Evolutionary conservation across 129 eudicot species (phyloP).

Genomic region (Flaveria trinervia): DNA sequence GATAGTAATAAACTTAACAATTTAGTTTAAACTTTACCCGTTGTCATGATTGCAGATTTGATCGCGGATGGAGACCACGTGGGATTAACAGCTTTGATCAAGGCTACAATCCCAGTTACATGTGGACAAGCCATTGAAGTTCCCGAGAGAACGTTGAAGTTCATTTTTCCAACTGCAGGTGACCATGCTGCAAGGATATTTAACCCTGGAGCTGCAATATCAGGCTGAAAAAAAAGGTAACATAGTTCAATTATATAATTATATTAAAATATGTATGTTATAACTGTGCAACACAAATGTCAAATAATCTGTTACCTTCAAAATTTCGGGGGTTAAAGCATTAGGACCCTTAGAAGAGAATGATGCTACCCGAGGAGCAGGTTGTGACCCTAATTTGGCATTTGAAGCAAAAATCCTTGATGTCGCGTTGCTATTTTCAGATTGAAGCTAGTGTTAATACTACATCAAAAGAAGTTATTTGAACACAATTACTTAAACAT

Average conservation of each 20-base stretch:
- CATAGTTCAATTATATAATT: not conserved
- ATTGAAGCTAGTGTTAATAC: slow-evolving; percentile 20
- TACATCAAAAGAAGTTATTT: not conserved
- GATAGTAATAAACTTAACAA: not conserved
- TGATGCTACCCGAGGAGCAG: slow-evolving; percentile 76
- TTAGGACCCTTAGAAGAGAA: slow-evolving; percentile 98
- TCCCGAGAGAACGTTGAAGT: slow-evolving; percentile 67
- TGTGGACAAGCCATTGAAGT: slow-evolving; percentile 98
- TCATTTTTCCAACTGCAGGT: slow-evolving; percentile 59
- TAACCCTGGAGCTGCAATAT: slow-evolving; percentile 83
- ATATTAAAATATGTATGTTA: not conserved
- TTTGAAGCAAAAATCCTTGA: slow-evolving; percentile 55
- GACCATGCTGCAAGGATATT: slow-evolving; percentile 94
- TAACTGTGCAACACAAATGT: not conserved
- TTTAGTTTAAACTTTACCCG: slow-evolving; percentile 52
- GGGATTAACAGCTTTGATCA: slow-evolving; percentile 79
- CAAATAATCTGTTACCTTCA: slow-evolving; percentile 53
- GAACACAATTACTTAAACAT: not conserved
- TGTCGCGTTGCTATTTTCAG: slow-evolving; percentile 46
- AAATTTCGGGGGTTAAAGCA: slow-evolving; percentile 65
- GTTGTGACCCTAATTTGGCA: slow-evolving; percentile 59
- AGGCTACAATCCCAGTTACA: slow-evolving; percentile 76
- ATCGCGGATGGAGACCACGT: slow-evolving; percentile 91
- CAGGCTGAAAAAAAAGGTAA: slow-evolving; percentile 64
- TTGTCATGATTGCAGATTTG: slow-evolving; percentile 92